A percentile compares a stretch with the other conserved stretches of the same genome.
These are phyloP conservation scores for Powellomyces hirtus DNA, from an alignment of 192 early-diverging fungal genomes.

Conservation along the genomic window DNA sequence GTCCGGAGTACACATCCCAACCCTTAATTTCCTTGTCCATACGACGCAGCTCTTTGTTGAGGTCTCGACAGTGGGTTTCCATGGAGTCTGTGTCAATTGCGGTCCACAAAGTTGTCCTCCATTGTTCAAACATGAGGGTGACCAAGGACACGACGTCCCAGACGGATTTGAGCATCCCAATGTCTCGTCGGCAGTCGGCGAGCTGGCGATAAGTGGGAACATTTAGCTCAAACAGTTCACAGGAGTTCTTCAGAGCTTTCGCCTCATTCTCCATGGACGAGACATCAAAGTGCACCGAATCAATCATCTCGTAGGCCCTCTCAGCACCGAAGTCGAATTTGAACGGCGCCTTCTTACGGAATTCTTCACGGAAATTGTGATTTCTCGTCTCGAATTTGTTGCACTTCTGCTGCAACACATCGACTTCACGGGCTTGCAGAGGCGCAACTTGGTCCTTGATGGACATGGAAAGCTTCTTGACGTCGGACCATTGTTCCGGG, in stretches of 20 bases:
- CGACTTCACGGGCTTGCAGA: conserved; percentile 63
- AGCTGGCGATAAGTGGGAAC: conserved; percentile 62
- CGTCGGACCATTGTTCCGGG: conserved; percentile 66
- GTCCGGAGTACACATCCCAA: conserved; percentile 62
- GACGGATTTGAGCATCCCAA: conserved; percentile 61
- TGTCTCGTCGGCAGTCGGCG: conserved; percentile 56
- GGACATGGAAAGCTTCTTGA: conserved; percentile 58
- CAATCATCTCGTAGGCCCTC: conserved; percentile 51
- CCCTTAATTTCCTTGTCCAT: conserved; percentile 72
- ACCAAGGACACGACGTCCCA: conserved; percentile 67
- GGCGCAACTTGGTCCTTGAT: conserved; percentile 66
- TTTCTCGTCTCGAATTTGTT: conserved; percentile 64
- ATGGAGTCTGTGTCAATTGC: conserved; percentile 65
- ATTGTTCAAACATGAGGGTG: conserved; percentile 62
- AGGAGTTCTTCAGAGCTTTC: conserved; percentile 49
- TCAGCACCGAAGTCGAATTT: conserved; percentile 57
- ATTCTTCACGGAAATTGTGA: conserved; percentile 65
- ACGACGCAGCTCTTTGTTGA: conserved; percentile 56
- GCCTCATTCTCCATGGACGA: conserved; percentile 61
- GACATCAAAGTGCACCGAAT: conserved; percentile 54
- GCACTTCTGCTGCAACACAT: conserved; percentile 66
- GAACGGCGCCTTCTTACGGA: conserved; percentile 70
- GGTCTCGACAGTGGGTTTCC: conserved; percentile 59
- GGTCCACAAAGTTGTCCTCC: conserved; percentile 59
- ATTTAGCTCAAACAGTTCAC: conserved; percentile 66